Evolutionary conservation across 495 filamentous ascomycete species (phyloP), one percentile per base, ranked within the genome.

Genomic region (Lentithecium fluviatile): DNA sequence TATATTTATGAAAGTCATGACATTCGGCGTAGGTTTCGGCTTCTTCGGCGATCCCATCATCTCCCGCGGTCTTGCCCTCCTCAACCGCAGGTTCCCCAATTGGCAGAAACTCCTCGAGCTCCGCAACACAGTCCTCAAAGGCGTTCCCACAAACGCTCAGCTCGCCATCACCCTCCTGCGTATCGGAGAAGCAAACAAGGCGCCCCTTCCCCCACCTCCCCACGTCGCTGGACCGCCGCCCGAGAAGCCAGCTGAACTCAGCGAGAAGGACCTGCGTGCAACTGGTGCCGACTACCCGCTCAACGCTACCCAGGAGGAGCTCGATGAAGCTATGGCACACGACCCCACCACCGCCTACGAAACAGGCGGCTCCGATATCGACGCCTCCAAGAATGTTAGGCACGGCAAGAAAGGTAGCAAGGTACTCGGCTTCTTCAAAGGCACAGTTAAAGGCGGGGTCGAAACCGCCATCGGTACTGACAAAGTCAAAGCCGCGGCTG

Each of bases 71-170:
- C 63, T 88, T 2, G 72, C 77, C 23, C 82, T 81, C 63, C 71
- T 95, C 49, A 88, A 94, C 74, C 71, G 69, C 3, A 81, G 80
- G 49, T 81, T 84, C 58, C 90, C 90, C 4, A 68, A 88, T 69
- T 96, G 91, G 91, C 78, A 86, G 62, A 86, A 88, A 56, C 69
- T 85, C 2, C 75, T 94, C 19, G 84, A 90, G 60, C 76, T 89
- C 1, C 72, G 86, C 60, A 88, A 64, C 37, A 88, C 86, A 5
- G 64, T 95, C 2, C 83, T 96, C 51, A 86, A 88, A 67, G 89
- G 88, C n/a, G 83, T 91, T 37, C 91, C 91, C 0, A 95, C 91
- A 2, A 94, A 95, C 68, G 90, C 89, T 17, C 91, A 95, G 64
- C 78, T 96, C 13, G 88, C 90, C 0, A 72, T 96, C 45, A 95